Percentiles rank a stretch among this genome's conserved stretches.
Conservation (phyloP, 169 alveolate species). For the Cryptosporidium andersoni region DNA sequence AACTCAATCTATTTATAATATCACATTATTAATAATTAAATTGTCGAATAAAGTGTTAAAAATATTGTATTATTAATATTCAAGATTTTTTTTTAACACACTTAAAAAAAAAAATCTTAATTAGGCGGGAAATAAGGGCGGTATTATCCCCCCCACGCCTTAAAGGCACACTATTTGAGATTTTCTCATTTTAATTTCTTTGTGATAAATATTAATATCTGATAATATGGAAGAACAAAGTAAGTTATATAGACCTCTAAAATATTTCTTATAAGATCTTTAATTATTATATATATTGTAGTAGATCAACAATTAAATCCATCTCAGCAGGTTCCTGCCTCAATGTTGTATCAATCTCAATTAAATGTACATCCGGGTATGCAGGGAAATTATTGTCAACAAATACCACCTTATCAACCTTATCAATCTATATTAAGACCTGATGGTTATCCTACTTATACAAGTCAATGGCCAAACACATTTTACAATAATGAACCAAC, state of each 20-base stretch:
- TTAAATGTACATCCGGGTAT: too few relatives aligned
- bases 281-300: neutral
- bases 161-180: too few relatives aligned
- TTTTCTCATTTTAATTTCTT: too few relatives aligned
- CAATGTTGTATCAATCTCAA: conserved; percentile 64
- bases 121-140: too few relatives aligned
- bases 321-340: conserved; percentile 59
- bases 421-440: conserved; percentile 52
- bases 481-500: conserved; percentile 61
- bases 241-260: conserved; percentile 1
- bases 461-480: conserved; percentile 71
- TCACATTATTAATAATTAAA: too few relatives aligned
- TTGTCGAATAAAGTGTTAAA: too few relatives aligned
- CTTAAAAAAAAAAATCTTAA: too few relatives aligned
- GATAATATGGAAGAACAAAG: conserved; percentile 67
- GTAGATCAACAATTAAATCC: conserved; percentile 3
- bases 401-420: conserved; percentile 1
- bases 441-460: conserved; percentile 52
- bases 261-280: neutral
- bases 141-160: too few relatives aligned
- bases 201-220: too few relatives aligned
- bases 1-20: too few relatives aligned
- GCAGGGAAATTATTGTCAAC: neutral
- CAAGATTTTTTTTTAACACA: too few relatives aligned
- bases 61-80: too few relatives aligned